Conservation (phyloP, 805 yeast genomes). For the Lipomyces lipofer region DNA sequence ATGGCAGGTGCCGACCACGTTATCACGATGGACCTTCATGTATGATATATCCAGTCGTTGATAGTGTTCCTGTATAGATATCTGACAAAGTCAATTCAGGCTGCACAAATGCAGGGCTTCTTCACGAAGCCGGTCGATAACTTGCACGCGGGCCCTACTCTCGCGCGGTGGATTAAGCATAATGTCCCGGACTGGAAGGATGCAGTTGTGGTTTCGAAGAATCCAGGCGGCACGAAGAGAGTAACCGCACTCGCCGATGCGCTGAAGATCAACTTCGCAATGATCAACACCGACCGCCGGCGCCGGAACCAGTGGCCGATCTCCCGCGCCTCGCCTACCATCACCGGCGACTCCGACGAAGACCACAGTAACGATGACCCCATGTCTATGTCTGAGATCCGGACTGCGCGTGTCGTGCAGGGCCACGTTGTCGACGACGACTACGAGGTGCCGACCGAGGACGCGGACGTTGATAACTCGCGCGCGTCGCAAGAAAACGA, state of each 20-base stretch:
- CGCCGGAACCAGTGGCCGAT: constrained; percentile 66
- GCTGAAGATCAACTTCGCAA: constrained; percentile 92
- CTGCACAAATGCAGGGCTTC: constrained; percentile 99
- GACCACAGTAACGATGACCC: constrained; percentile 32
- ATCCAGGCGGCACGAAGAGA: constrained; percentile 98
- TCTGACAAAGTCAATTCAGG: constrained; percentile 49
- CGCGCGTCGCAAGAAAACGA: constrained; percentile 37
- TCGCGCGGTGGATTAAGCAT: constrained; percentile 93
- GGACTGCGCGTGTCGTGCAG: constrained; percentile 91
- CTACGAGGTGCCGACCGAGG: constrained; percentile 45
- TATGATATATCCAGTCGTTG: neutral
- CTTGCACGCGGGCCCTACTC: constrained; percentile 91
- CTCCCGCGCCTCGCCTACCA: constrained; percentile 38
- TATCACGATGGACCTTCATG: constrained; percentile 88
- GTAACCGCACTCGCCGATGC: constrained; percentile 98
- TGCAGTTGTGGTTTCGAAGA: constrained; percentile 96
- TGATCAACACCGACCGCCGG: constrained; percentile 98
- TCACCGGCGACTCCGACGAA: constrained; percentile 23
- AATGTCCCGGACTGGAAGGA: constrained; percentile 80
- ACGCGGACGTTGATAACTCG: constrained; percentile 37
- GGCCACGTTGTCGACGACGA: constrained; percentile 97
- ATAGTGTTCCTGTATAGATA: neutral
- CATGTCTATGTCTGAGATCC: constrained; percentile 55
- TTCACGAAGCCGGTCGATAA: constrained; percentile 97
- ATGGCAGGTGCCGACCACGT: constrained; percentile 99